Conservation (phyloP, 2,329 filamentous ascomycete species). For the Escovopsis sp. region DNA sequence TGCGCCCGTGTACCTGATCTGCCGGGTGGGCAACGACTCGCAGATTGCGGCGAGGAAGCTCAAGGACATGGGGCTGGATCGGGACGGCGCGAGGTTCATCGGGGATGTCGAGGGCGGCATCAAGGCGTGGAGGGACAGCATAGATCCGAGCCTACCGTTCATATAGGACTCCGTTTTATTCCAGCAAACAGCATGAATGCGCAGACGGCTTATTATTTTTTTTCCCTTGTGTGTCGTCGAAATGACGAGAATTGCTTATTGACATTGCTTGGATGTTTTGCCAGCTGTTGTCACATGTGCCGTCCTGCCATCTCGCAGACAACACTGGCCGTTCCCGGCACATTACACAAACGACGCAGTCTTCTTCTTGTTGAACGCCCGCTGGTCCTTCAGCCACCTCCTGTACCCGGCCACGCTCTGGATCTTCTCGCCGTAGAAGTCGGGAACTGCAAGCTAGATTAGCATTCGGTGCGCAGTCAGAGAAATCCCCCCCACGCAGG, state of each 20-base stretch:
- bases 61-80: conserved; percentile 42
- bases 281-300: background rate
- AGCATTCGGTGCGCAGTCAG: background rate
- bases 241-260: too few species aligned
- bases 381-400: conserved; percentile 93
- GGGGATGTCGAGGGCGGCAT: conserved; percentile 61
- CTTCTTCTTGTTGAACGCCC: conserved; percentile 94
- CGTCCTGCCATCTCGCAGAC: conserved; percentile 2
- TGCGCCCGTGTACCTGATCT: conserved; percentile 55
- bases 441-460: conserved; percentile 46
- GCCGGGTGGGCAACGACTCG: conserved; percentile 64
- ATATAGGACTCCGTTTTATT: conserved; percentile 18
- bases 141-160: conserved; percentile 46
- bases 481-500: background rate
- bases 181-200: background rate
- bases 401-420: conserved; percentile 82
- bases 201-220: background rate
- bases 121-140: conserved; percentile 53
- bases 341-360: conserved; percentile 46
- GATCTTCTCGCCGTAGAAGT: conserved; percentile 99
- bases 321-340: background rate
- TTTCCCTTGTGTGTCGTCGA: conserved; percentile 1
- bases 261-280: too few species aligned
- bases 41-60: conserved; percentile 54
- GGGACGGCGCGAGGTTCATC: conserved; percentile 41